Base-by-base conservation (phyloP, 352 stramenopile species). In the Achlya hypogyna region DNA sequence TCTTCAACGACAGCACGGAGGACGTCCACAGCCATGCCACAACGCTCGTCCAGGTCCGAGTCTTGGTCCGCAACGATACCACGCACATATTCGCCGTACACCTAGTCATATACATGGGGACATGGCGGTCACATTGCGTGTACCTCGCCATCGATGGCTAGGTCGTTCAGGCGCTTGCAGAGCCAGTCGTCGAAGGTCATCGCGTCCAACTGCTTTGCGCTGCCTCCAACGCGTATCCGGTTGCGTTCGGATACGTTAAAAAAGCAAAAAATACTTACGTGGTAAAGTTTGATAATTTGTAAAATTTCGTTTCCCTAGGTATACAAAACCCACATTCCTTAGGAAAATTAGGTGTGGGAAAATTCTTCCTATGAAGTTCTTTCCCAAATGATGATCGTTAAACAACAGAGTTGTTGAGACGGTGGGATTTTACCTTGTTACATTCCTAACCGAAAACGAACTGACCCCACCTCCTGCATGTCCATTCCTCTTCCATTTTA, bases 11-110 rank as follows among this genome's bases (percentile, higher is more conserved):
- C 75, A 0, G 74, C 69, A 67, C 54, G 54, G 5, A 93, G 88
- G 42, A 93, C 78, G 40, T 73, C 74, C 28, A 81, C 72, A 22
- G 89, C 75, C 65, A 75, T 91, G 69, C 76, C 62, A 23, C 90
- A 81, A 54, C 82, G 82, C 71, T 91, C 84, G 20, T 74, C 73
- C n/a, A 93, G 53, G 29, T 82, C 73, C 72, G 79, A 78, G 64
- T 93, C 82, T 23, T 88, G 78, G 69, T 93, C 82, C 64, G 82
- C 74, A 8, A 93, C 65, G 54, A 91, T 82, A 35, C 84, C 74
- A 31, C 73, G 69, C 12, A 75, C 82, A 43, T 93, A 93, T 42
- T 89, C 84, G 22, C 87, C 82, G 72, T 93, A 93, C 43, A 91
- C 84, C 62, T 89, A 84, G 10, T 72, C 77, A 62, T 91, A 79